Evolutionary conservation across 2,329 filamentous ascomycete genomes (phyloP), one percentile per base, ranked within the genome.

Genomic region (Epichloe typhina): DNA sequence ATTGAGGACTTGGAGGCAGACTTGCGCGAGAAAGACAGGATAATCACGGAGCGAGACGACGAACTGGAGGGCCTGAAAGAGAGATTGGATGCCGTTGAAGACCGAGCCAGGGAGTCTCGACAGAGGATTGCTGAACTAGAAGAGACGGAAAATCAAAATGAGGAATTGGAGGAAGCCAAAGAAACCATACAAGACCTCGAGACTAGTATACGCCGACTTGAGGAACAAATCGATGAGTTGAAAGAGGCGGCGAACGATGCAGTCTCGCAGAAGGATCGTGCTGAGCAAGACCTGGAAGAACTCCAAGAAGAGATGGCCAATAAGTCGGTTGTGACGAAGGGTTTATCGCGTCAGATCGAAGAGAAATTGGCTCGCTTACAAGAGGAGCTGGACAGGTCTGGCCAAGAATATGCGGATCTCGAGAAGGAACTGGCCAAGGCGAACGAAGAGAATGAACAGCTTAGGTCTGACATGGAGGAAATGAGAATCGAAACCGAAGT

Each of bases 261-360:
- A 0, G 53, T 73, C 7, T 62, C 68, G 1, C 73, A 81, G 51
- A 79, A 77, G 56, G 70, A 78, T 21, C 72, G 75, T 33, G 80
- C 80, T 2, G 76, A 82, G 57, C 68, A 66, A 6, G 75, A 84
- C 52, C 68, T 84, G 15, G 74, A 82, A 57, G 80, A 84, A 59
- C 72, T 89, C 23, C 84, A 86, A 54, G 83, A 87, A 50, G 86
- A 89, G 59, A 80, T 89, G 75, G 77, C 84, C 21, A 83, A 90
- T 66, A 89, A 88, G 58, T 90, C 86, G 0, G 76, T 88, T 38
- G 80, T 80, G 49, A 86, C 84, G 12, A 88, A 86, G 61, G 84
- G 83, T 2, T 72, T 88, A 8, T 86, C 80, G 49, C 78, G 84
- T 35, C 85, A 90, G 65, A 75, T 88, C 17, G 84, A 90, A 59